Conservation (phyloP, 768 basidiomycete genomes). For the Suillus weaverae region DNA sequence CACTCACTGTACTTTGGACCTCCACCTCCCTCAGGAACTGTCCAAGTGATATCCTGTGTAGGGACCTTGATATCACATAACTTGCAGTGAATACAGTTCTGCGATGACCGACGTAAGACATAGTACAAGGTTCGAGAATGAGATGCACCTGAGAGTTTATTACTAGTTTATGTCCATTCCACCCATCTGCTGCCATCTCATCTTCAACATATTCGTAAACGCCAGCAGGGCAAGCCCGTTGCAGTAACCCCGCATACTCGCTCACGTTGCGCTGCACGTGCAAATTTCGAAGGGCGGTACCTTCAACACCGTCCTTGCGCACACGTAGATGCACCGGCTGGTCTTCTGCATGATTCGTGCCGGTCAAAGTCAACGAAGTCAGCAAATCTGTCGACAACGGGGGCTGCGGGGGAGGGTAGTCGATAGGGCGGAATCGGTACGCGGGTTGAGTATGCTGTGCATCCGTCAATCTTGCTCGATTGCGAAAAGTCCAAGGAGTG, state of each 20-base stretch:
- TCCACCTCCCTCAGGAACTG: slow-evolving; percentile 93
- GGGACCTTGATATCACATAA: slow-evolving; percentile 96
- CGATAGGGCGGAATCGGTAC: slow-evolving; percentile 66
- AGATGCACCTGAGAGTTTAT: slow-evolving; percentile 90
- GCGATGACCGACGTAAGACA: slow-evolving; percentile 16
- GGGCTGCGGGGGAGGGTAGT: slow-evolving; percentile 85
- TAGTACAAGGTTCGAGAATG: background rate
- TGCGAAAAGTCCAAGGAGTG: slow-evolving; percentile 90
- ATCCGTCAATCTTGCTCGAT: slow-evolving; percentile 54
- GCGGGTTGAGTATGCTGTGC: slow-evolving; percentile 72
- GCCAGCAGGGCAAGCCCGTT: slow-evolving; percentile 87
- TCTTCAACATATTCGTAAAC: slow-evolving; percentile 96
- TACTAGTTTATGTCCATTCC: slow-evolving; percentile 84
- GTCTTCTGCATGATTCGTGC: slow-evolving; percentile 96
- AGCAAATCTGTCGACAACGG: slow-evolving; percentile 92
- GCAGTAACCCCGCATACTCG: slow-evolving; percentile 87
- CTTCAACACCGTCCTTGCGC: slow-evolving; percentile 41
- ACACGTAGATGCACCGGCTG: slow-evolving; percentile 88
- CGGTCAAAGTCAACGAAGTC: slow-evolving; percentile 86
- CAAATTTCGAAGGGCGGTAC: slow-evolving; percentile 44
- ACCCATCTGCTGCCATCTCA: slow-evolving; percentile 57
- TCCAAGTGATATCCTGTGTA: slow-evolving; percentile 96
- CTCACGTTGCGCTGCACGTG: slow-evolving; percentile 77
- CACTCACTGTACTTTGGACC: slow-evolving; percentile 92
- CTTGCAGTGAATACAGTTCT: slow-evolving; percentile 95